These are phyloP conservation scores for Globisporangium mamillatum DNA, from an alignment of 352 stramenopile genomes.

Conservation along the genomic window DNA sequence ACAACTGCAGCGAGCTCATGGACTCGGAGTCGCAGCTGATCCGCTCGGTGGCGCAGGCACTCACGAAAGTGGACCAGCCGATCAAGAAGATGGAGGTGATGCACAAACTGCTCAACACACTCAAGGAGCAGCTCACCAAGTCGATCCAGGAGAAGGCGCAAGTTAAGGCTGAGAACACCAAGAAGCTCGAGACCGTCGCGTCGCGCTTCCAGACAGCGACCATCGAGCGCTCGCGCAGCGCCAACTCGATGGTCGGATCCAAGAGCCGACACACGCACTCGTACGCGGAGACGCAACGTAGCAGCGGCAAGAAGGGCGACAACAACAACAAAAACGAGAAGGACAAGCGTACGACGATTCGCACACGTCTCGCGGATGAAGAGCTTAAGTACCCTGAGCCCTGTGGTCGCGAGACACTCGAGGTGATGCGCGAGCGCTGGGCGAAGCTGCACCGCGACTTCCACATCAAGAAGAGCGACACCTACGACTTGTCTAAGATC, in stretches of 20 bases:
- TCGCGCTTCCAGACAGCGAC: constrained; percentile 25
- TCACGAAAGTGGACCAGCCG: constrained; percentile 88
- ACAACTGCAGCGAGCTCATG: constrained; percentile 76
- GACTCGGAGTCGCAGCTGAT: constrained; percentile 77
- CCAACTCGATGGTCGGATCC: constrained; percentile 44
- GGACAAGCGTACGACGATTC: constrained; percentile 19
- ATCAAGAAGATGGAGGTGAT: constrained; percentile 93
- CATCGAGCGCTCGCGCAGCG: constrained; percentile 66
- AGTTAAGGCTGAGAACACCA: constrained; percentile 44
- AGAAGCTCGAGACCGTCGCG: constrained; percentile 39
- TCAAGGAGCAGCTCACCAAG: constrained; percentile 91
- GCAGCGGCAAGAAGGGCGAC: constrained; percentile 13
- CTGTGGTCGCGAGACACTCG: constrained; percentile 78
- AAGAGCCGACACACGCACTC: constrained; percentile 55
- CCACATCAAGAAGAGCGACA: constrained; percentile 91
- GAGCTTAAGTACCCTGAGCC: constrained; percentile 76
- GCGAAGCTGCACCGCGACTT: constrained; percentile 95
- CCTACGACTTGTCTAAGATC: constrained; percentile 96
- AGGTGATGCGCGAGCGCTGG: constrained; percentile 91
- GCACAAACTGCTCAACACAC: constrained; percentile 90
- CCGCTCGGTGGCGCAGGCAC: constrained; percentile 73
- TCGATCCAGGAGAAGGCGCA: constrained; percentile 78
- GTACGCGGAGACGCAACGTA: constrained; percentile 40
- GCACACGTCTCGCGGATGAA: constrained; percentile 38
- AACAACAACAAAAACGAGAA: constrained; percentile 32